Conservation (phyloP, 2,329 filamentous ascomycete genomes). For the Didymella pinodella region DNA sequence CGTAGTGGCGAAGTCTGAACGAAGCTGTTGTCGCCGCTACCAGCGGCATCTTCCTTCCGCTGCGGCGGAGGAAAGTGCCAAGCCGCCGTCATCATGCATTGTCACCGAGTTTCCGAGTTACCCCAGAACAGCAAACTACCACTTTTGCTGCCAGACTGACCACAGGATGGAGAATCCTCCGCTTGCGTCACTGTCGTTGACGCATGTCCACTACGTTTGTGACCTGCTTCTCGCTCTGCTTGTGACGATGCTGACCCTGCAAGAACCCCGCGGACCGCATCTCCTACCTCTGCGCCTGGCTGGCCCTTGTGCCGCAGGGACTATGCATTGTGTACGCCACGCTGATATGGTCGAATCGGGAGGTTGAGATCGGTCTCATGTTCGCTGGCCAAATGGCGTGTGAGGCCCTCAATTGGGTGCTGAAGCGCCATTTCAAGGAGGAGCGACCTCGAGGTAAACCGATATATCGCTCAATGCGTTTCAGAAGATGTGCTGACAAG, state of each 20-base stretch:
- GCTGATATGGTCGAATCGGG: constrained; percentile 88
- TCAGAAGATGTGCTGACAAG: constrained; percentile 16
- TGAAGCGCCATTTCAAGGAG: constrained; percentile 93
- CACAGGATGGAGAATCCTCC: constrained; percentile 60
- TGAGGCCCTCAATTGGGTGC: constrained; percentile 85
- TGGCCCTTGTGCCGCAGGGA: constrained; percentile 91
- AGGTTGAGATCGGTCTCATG: constrained; percentile 87
- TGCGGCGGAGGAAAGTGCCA: constrained; percentile 1
- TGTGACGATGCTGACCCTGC: constrained; percentile 28
- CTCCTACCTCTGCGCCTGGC: constrained; percentile 89
- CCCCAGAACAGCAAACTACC: neutral
- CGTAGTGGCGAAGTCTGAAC: neutral
- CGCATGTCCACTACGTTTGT: constrained; percentile 92
- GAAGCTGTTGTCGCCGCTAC: neutral
- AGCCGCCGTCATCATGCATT: constrained; percentile 5
- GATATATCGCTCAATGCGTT: neutral
- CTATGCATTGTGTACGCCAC: constrained; percentile 90
- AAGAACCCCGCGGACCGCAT: constrained; percentile 86
- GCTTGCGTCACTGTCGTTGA: constrained; percentile 89
- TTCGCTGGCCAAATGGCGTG: constrained; percentile 91
- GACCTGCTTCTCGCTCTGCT: constrained; percentile 1
- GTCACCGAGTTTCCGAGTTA: neutral
- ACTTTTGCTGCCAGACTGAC: neutral
- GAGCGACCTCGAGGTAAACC: constrained; percentile 79
- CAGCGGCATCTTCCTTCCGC: neutral